A percentile compares a stretch with the other conserved stretches of the same genome.
Evolutionary conservation across 371 early-diverging fungal species (phyloP).

Genomic region (Choanephora cucurbitarum): DNA sequence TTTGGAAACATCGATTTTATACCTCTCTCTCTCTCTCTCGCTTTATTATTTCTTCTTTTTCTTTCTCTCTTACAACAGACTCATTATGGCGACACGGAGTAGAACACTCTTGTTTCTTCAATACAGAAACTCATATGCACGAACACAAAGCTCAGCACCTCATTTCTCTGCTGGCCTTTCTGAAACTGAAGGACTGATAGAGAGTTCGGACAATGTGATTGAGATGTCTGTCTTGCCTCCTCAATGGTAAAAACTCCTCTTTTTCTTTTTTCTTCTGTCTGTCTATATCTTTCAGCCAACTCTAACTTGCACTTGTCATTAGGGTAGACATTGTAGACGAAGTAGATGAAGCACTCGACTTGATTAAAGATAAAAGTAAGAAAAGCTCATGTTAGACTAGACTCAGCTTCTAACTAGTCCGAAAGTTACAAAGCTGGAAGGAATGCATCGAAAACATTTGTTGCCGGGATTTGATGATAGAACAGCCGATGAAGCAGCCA

Average conservation of each 20-base stretch:
- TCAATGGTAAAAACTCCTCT: constrained; percentile 85
- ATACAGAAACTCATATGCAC: constrained; percentile 89
- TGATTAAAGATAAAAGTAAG: constrained; percentile 68
- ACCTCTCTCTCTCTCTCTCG: too few relatives aligned
- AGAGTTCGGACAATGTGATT: constrained; percentile 63
- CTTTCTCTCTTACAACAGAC: background rate
- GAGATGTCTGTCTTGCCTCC: constrained; percentile 84
- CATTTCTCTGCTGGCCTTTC: constrained; percentile 41
- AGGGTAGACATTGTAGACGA: constrained; percentile 91
- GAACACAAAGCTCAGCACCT: constrained; percentile 49
- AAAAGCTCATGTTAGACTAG: too few relatives aligned
- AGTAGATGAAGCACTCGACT: constrained; percentile 62
- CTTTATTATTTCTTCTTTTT: background rate
- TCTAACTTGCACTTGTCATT: too few relatives aligned
- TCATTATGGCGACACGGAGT: constrained; percentile 81
- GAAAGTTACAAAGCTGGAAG: constrained; percentile 85
- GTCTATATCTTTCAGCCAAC: background rate
- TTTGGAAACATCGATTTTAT: background rate
- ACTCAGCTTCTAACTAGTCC: too few relatives aligned
- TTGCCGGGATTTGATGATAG: constrained; percentile 95
- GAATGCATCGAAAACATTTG: constrained; percentile 86
- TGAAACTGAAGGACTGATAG: constrained; percentile 72
- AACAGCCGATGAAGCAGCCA: constrained; percentile 80
- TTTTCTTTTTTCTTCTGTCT: background rate
- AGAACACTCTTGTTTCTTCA: constrained; percentile 91